phyloP scores from a whole-genome alignment of 306 rosid species.

The Macrotyloma uniflorum region DNA sequence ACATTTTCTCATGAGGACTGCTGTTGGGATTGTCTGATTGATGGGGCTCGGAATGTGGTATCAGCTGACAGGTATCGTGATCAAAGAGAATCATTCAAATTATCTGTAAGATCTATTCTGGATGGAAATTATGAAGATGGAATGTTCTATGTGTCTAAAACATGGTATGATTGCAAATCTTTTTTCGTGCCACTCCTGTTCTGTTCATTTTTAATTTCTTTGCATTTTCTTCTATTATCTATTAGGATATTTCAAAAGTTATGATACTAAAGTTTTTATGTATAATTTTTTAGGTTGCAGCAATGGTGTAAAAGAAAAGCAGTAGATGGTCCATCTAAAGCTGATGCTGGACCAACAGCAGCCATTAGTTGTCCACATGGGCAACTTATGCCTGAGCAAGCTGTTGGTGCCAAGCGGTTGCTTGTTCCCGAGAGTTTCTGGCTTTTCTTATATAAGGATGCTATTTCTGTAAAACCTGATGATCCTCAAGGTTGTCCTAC shows the following conservation, averaged over 20 bases:
- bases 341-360: slow-evolving; percentile 86
- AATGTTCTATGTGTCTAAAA: slow-evolving; percentile 61
- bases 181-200: slow-evolving; percentile 3
- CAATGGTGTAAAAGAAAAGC: slow-evolving; percentile 96
- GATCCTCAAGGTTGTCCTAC: slow-evolving; percentile 67
- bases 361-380: slow-evolving; percentile 87
- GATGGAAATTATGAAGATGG: slow-evolving; percentile 66
- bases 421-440: slow-evolving; percentile 86
- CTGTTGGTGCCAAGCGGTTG: slow-evolving; percentile 83
- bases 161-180: slow-evolving; percentile 63
- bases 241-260: background rate
- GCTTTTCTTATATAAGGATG: slow-evolving; percentile 83
- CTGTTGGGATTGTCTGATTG: slow-evolving; percentile 70
- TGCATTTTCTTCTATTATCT: background rate
- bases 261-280: slow-evolving; percentile 18
- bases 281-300: slow-evolving; percentile 70
- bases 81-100: slow-evolving; percentile 70
- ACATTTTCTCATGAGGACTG: slow-evolving; percentile 52
- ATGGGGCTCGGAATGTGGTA: slow-evolving; percentile 64
- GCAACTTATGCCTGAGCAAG: slow-evolving; percentile 86
- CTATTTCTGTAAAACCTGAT: slow-evolving; percentile 65
- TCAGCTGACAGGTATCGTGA: slow-evolving; percentile 78
- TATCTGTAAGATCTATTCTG: slow-evolving; percentile 66
- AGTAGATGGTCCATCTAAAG: slow-evolving; percentile 94
- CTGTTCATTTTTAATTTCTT: background rate